A percentile compares a stretch with the other conserved stretches of the same genome.
Evolutionary conservation across 495 filamentous ascomycete species (phyloP).

Genomic region (Tetracladium setigerum): DNA sequence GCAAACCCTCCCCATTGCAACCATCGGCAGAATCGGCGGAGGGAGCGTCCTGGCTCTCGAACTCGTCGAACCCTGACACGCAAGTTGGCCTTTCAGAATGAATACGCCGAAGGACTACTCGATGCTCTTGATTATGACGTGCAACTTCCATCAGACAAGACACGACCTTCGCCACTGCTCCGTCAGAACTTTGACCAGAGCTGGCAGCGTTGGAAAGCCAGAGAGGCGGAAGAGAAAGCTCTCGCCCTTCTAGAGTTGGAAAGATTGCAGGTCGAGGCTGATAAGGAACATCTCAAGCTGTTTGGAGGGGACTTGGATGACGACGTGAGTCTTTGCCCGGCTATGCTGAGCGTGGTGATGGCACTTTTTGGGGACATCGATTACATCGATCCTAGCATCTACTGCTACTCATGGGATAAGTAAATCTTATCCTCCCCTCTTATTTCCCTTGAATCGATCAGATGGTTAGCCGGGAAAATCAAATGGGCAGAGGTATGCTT

Average conservation of each 20-base stretch:
- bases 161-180: slow-evolving; percentile 18
- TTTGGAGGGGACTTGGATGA: slow-evolving; percentile 20
- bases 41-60: slow-evolving; percentile 22
- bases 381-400: slow-evolving; percentile 20
- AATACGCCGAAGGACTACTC: slow-evolving; percentile 12
- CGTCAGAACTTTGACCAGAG: slow-evolving; percentile 20
- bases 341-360: slow-evolving; percentile 19
- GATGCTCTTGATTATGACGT: slow-evolving; percentile 13
- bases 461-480: not conserved
- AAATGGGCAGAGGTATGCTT: slow-evolving; percentile 14
- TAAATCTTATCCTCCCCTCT: slow-evolving; percentile 4
- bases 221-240: slow-evolving; percentile 17
- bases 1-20: slow-evolving; percentile 2
- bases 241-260: slow-evolving; percentile 12
- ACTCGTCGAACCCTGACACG: slow-evolving; percentile 17
- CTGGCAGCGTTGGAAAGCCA: slow-evolving; percentile 22
- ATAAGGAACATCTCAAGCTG: slow-evolving; percentile 9
- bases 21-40: slow-evolving; percentile 20
- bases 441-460: slow-evolving; percentile 3
- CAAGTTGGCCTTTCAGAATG: slow-evolving; percentile 10
- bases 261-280: slow-evolving; percentile 9
- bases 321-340: slow-evolving; percentile 20
- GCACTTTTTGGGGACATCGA: slow-evolving; percentile 23
- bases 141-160: slow-evolving; percentile 16
- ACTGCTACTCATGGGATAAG: not conserved